Evolutionary conservation across 2,329 filamentous ascomycete species (phyloP).

Genomic region (Cercospora sp.): DNA sequence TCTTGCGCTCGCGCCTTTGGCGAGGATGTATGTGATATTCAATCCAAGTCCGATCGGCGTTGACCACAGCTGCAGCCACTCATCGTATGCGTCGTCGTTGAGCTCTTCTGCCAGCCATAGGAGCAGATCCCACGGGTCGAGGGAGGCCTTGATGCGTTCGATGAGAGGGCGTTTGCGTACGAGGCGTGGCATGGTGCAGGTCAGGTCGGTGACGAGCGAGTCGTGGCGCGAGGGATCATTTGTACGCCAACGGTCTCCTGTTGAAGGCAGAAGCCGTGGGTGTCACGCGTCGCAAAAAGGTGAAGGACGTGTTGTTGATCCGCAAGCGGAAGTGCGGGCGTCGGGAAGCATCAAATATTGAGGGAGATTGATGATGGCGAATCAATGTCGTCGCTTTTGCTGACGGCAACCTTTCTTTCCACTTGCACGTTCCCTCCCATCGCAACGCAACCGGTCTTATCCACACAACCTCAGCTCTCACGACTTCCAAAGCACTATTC

Average conservation of each 20-base stretch:
- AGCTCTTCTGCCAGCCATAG: conserved; percentile 92
- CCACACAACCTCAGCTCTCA: too few relatives aligned
- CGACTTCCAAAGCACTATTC: too few relatives aligned
- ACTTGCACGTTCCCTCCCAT: too few relatives aligned
- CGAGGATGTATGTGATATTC: conserved; percentile 79
- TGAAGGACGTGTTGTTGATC: conserved; percentile 5
- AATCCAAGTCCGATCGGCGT: conserved; percentile 71
- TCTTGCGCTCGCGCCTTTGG: conserved; percentile 61
- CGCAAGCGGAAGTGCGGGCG: background rate
- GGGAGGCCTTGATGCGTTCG: conserved; percentile 75
- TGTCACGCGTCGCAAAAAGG: conserved; percentile 6
- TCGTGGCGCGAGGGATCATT: background rate
- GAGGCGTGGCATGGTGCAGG: conserved; percentile 65
- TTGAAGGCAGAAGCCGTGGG: background rate
- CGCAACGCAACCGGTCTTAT: too few relatives aligned
- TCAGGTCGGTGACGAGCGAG: background rate
- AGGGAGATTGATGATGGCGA: background rate
- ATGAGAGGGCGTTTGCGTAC: conserved; percentile 76
- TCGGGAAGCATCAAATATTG: background rate
- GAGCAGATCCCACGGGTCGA: conserved; percentile 86
- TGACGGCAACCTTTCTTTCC: background rate
- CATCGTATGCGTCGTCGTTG: conserved; percentile 88
- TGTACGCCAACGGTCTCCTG: background rate
- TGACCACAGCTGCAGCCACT: conserved; percentile 69
- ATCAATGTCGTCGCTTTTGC: background rate